Evolutionary conservation across 176 grass and related monocot genomes (phyloP).

Genomic region (Alopecurus myosuroides): DNA sequence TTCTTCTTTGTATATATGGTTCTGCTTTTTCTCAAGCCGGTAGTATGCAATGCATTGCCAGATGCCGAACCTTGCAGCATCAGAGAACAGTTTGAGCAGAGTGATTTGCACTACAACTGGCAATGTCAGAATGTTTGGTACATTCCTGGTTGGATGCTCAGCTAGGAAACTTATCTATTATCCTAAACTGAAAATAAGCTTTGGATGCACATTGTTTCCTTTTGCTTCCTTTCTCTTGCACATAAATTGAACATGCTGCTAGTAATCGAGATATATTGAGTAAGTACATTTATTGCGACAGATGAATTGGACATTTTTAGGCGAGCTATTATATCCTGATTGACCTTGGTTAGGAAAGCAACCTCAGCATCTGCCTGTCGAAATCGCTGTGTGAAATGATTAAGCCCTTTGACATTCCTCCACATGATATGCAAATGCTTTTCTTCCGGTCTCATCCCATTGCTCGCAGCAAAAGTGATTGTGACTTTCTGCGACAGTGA

Average conservation of each 20-base stretch:
- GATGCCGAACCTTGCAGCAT: constrained; percentile 9
- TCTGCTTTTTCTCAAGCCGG: background rate
- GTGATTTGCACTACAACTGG: background rate
- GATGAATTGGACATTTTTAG: background rate
- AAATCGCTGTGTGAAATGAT: constrained; percentile 10
- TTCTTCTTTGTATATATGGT: constrained; percentile 26
- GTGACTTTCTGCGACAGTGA: constrained; percentile 14
- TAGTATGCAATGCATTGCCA: background rate
- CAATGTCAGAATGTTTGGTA: constrained; percentile 28
- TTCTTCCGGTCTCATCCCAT: background rate
- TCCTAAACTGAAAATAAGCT: background rate
- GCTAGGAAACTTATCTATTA: background rate
- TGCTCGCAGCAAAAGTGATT: constrained; percentile 4
- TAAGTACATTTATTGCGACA: background rate
- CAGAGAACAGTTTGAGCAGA: background rate
- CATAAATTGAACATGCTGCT: background rate
- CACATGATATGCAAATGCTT: background rate
- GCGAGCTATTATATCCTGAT: background rate
- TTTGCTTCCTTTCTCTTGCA: background rate
- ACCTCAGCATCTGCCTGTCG: constrained; percentile 3
- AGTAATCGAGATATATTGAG: background rate
- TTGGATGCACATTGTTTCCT: background rate
- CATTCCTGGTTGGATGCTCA: background rate
- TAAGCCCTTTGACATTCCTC: background rate
- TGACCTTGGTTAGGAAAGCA: constrained; percentile 19